These are phyloP conservation scores for Asterophora parasitica DNA, from an alignment of 768 basidiomycete genomes.

Conservation along the genomic window DNA sequence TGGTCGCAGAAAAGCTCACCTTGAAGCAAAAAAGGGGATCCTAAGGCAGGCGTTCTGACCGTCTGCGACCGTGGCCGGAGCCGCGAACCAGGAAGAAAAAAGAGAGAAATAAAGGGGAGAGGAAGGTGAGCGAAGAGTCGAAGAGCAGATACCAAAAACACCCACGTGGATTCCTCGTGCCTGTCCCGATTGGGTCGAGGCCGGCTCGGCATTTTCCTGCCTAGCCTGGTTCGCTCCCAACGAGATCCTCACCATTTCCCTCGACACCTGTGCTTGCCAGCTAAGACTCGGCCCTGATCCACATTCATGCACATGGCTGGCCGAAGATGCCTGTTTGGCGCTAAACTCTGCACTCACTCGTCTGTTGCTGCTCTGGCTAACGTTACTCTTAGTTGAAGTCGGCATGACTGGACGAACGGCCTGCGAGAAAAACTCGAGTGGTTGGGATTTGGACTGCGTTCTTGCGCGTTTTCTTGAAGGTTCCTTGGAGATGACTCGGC, in stretches of 20 bases:
- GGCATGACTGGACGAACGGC: constrained; percentile 1
- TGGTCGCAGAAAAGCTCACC: constrained; percentile 22
- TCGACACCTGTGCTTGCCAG: constrained; percentile 59
- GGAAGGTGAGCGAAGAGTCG: constrained; percentile 20
- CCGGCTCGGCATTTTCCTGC: constrained; percentile 12
- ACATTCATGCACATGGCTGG: constrained; percentile 16
- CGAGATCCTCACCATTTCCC: constrained; percentile 48
- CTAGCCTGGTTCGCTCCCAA: constrained; percentile 27
- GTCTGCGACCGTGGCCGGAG: constrained; percentile 23
- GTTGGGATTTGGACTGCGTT: constrained; percentile 13
- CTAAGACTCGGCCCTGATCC: constrained; percentile 29
- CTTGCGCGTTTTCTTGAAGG: constrained; percentile 11
- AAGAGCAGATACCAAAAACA: constrained; percentile 19
- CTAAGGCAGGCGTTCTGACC: constrained; percentile 23
- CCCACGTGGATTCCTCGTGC: constrained; percentile 39
- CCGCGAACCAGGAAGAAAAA: constrained; percentile 15
- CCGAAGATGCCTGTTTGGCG: constrained; percentile 39
- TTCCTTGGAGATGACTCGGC: not conserved
- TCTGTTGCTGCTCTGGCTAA: constrained; percentile 32
- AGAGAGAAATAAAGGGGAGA: constrained; percentile 25
- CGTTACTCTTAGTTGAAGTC: constrained; percentile 22
- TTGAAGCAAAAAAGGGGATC: constrained; percentile 37
- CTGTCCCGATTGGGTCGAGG: constrained; percentile 27
- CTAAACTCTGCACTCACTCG: constrained; percentile 58
- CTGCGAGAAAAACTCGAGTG: constrained; percentile 7